Percentiles rank a stretch among this genome's conserved stretches.
These are phyloP conservation scores for Pseudogymnoascus sp. DNA, from an alignment of 2,329 filamentous ascomycete genomes.

Conservation along the genomic window DNA sequence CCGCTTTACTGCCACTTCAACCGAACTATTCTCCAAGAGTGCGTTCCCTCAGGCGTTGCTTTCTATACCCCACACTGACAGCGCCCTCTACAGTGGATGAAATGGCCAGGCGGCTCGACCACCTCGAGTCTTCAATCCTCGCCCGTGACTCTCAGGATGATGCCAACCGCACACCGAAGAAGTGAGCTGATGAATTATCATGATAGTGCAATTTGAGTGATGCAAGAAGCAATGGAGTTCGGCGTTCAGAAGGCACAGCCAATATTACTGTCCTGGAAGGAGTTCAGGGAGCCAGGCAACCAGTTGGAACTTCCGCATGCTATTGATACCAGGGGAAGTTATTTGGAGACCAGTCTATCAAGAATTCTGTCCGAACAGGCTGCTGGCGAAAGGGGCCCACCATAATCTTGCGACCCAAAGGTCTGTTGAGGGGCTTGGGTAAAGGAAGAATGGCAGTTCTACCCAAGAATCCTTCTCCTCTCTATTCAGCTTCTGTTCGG, in stretches of 20 bases:
- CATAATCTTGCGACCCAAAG: not conserved
- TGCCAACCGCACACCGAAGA: not conserved
- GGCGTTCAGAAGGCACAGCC: not conserved
- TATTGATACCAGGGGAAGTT: conserved; percentile 10
- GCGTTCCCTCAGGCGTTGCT: not conserved
- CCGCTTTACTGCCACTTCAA: conserved; percentile 79
- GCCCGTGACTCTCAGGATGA: conserved; percentile 5
- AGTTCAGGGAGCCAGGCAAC: not conserved
- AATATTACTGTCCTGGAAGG: not conserved
- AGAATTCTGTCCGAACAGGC: not conserved
- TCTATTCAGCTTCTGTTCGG: not conserved
- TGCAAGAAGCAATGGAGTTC: not conserved
- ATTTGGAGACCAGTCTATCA: conserved; percentile 21
- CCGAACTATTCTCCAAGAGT: conserved; percentile 87
- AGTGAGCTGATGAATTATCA: not conserved
- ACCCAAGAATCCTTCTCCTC: not conserved
- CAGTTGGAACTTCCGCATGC: not conserved
- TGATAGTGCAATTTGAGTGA: not conserved
- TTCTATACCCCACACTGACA: conserved; percentile 9
- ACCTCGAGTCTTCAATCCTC: conserved; percentile 46
- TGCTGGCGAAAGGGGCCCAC: not conserved
- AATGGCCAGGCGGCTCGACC: conserved; percentile 81
- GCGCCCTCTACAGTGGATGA: conserved; percentile 68
- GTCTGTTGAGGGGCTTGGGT: not conserved
- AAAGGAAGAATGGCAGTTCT: not conserved